Evolutionary conservation across 2,329 filamentous ascomycete species (phyloP).

Genomic region (Aspergillus felis): DNA sequence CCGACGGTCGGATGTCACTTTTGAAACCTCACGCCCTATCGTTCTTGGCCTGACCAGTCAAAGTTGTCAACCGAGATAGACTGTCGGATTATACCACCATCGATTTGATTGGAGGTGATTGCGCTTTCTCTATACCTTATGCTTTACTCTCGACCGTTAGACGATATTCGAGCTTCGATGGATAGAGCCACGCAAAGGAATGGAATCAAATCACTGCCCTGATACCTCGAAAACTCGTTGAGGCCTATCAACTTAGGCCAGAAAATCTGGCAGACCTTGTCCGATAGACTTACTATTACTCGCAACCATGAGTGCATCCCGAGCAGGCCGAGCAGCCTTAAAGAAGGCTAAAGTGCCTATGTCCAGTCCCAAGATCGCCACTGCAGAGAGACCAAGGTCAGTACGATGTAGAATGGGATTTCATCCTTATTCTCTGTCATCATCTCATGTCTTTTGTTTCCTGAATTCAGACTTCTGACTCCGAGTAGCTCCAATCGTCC

Average conservation of each 20-base stretch:
- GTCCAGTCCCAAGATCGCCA: slow-evolving; percentile 11
- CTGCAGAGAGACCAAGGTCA: slow-evolving; percentile 17
- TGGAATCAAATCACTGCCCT: background rate
- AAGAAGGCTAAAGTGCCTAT: slow-evolving; percentile 20
- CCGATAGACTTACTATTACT: background rate
- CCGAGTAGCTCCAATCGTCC: slow-evolving; percentile 9
- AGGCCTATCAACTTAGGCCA: background rate
- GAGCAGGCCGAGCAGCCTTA: slow-evolving; percentile 18
- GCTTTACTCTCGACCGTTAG: background rate
- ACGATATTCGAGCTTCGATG: background rate
- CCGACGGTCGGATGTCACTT: background rate
- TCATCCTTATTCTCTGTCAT: background rate
- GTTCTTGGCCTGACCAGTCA: slow-evolving; percentile 3
- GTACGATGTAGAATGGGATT: slow-evolving; percentile 1
- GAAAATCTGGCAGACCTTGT: background rate
- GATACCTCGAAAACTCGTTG: background rate
- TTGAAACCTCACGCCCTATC: background rate
- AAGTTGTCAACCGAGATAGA: background rate
- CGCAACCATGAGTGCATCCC: slow-evolving; percentile 24
- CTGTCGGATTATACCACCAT: background rate
- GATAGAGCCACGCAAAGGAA: background rate
- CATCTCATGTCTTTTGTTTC: background rate
- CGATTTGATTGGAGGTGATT: background rate
- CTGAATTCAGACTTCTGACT: slow-evolving; percentile 3
- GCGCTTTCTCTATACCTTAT: background rate